Evolutionary conservation across 352 stramenopile species (phyloP).

Genomic region (Phytopythium montanum): DNA sequence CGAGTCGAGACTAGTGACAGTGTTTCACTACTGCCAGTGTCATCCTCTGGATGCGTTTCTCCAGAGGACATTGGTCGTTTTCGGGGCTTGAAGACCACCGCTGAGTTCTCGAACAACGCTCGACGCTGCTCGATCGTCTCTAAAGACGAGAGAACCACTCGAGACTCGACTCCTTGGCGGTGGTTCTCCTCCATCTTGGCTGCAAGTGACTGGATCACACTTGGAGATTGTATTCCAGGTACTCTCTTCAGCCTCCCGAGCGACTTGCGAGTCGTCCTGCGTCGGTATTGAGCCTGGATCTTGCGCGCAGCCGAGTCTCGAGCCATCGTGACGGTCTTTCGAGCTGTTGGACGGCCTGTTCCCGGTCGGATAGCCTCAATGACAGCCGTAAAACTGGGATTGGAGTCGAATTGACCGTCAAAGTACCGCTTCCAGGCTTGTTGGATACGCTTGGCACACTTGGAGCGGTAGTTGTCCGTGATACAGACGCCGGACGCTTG

Average conservation of each 20-base stretch:
- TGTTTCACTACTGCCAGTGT: not conserved
- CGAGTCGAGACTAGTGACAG: constrained; percentile 12
- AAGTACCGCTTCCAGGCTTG: constrained; percentile 31
- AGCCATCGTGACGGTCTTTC: constrained; percentile 10
- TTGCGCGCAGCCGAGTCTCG: constrained; percentile 33
- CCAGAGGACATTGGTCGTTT: not conserved
- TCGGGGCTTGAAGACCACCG: constrained; percentile 26
- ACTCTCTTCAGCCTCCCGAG: constrained; percentile 31
- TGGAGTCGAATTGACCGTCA: not conserved
- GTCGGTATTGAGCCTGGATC: constrained; percentile 55
- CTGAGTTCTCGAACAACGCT: constrained; percentile 45
- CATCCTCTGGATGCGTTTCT: not conserved
- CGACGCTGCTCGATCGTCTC: constrained; percentile 32
- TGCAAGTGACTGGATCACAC: constrained; percentile 30
- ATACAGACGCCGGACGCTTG: not conserved
- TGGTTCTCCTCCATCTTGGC: constrained; percentile 19
- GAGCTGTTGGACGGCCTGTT: constrained; percentile 3
- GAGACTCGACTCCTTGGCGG: constrained; percentile 20
- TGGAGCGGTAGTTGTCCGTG: not conserved
- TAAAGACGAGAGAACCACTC: constrained; percentile 18
- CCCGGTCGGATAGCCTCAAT: not conserved
- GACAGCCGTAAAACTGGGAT: not conserved
- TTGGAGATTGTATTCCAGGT: constrained; percentile 14
- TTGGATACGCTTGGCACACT: constrained; percentile 31
- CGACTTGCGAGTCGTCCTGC: constrained; percentile 38